phyloP scores from a whole-genome alignment of 495 filamentous ascomycete genomes.

The Pyronema domesticum region DNA sequence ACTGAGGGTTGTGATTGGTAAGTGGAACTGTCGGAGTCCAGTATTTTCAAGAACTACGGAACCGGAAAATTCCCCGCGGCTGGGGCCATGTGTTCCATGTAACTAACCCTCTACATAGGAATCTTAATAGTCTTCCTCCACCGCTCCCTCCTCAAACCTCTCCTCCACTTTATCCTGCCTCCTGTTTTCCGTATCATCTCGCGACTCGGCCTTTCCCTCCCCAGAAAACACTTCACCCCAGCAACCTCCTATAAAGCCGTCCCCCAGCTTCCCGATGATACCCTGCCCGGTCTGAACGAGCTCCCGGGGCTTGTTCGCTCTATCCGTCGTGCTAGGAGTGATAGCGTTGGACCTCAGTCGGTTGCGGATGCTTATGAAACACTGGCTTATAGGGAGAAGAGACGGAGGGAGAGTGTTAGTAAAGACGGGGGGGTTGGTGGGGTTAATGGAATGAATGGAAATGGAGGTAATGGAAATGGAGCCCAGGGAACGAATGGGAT shows the following conservation, averaged over 20 bases:
- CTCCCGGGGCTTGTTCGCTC: slow-evolving; percentile 59
- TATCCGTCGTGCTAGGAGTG: slow-evolving; percentile 66
- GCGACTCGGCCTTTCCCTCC: slow-evolving; percentile 54
- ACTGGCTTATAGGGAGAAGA: slow-evolving; percentile 74
- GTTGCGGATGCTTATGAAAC: slow-evolving; percentile 93
- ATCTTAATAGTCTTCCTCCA: slow-evolving; percentile 72
- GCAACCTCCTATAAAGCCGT: slow-evolving; percentile 77
- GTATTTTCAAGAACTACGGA: background rate
- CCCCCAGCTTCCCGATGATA: slow-evolving; percentile 62
- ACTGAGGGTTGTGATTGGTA: slow-evolving; percentile 43
- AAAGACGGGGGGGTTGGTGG: slow-evolving; percentile 6
- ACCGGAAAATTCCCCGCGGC: too few species aligned
- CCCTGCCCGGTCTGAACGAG: slow-evolving; percentile 69
- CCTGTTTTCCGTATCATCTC: slow-evolving; percentile 78
- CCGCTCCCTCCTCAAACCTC: slow-evolving; percentile 73
- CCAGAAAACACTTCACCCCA: slow-evolving; percentile 72
- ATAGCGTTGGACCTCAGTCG: slow-evolving; percentile 86
- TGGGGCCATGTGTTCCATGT: too few species aligned
- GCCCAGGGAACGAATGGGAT: background rate
- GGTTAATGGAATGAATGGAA: slow-evolving; percentile 5
- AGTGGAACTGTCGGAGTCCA: slow-evolving; percentile 1
- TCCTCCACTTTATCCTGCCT: slow-evolving; percentile 56
- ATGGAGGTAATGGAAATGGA: background rate
- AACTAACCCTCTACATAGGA: slow-evolving; percentile 27
- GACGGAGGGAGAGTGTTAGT: slow-evolving; percentile 48